Base-by-base conservation (phyloP, 2,329 filamentous ascomycete species). In the Lithohypha guttulata region DNA sequence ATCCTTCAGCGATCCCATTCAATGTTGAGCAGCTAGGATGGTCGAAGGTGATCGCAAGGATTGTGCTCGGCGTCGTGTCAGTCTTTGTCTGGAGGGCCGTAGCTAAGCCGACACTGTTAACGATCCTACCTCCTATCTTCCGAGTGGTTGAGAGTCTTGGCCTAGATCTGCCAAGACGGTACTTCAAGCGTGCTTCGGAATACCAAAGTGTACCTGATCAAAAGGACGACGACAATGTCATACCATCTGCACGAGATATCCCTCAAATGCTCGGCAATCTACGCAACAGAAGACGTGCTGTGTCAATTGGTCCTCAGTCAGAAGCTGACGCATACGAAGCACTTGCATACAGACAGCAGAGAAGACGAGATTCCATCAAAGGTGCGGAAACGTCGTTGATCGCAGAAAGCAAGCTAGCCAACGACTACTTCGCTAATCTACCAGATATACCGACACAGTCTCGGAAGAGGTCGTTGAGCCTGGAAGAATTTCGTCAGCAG, bases 321-420 rank as follows among this genome's bases (percentile, higher is more conserved):
- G 87, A 87, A 44, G 91, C 91, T 2, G 91, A 98, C 62, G 91
- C 86, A 17, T 94, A 95, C 62, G 91, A 98, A 64, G 85, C 86
- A 14, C 69, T 98, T 34, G 91, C 89, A 4, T 94, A 94, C 56
- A 79, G 89, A 14, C 85, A 94, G 51, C 74, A 79, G 48, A 67
- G 69, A 42, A 64, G 78, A 40, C 66, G 74, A 36, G 73, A 80
- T 51, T 79, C 75, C 51, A 62, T 69, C 4, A 19, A 20, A 11
- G 57, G 60, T 39, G 55, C 45, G 14, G 45, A 41, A 9, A 40
- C 37, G 23, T 32, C 39, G 19, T 28, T 36, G 3, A 43, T 33
- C 23, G 32, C 44, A 8, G 40, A 34, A 26, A 14, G 38, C n/a
- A 43, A 43, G 15, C 42, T 32, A 3, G 45, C 44, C 17, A 31